Evolutionary conservation across 1,139 yeast genomes (phyloP), one percentile per base, ranked within the genome.

Genomic region (Protomyces arabidopsidicola): DNA sequence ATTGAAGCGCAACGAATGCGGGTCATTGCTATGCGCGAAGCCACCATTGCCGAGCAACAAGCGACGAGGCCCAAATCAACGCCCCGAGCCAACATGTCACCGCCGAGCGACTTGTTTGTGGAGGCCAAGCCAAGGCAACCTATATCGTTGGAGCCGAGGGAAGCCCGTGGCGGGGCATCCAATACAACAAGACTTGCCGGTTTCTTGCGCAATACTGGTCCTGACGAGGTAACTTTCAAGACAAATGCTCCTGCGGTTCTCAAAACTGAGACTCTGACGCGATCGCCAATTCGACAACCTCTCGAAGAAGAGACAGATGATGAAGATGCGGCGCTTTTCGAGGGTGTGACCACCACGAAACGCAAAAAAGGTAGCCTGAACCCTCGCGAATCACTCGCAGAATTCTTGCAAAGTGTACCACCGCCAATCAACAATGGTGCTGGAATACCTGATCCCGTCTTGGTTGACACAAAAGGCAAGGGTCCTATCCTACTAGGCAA

Each of bases 131-230:
- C 20, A 14, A 14, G 31, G 12, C n/a, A 45, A 4, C 18, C 53
- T 5, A 16, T 45, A 8, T 27, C 16, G 16, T 27, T 51, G 45
- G 50, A 34, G 20, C 62, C 62, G 14, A 38, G 62, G 31, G 45
- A 42, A 14, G 56, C 62, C 16, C 34, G 56, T 1, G 35, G 38
- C 6, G 53, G 45, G 3, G 35, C 56, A 8, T 58, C 62, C 10
- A 50, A 58, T 12, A 58, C 62, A 9, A 6, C 45, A 42, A 50
- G 55, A 14, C 42, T 58, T 27, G 62, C 62, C n/a, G 56, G 24
- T n/a, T 58, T 58, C 34, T 27, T 58, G 55, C 62, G 62, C 1
- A 52, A 31, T 34, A 58, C 62, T 3, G 56, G 62, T 1, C 62
- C 62, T 12, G 31, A 16, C 18, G 53, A 50, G 2, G 34, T 48